Base-by-base conservation (phyloP, 108 stramenopile genomes). In the Pseudonitzschia multistriata region DNA sequence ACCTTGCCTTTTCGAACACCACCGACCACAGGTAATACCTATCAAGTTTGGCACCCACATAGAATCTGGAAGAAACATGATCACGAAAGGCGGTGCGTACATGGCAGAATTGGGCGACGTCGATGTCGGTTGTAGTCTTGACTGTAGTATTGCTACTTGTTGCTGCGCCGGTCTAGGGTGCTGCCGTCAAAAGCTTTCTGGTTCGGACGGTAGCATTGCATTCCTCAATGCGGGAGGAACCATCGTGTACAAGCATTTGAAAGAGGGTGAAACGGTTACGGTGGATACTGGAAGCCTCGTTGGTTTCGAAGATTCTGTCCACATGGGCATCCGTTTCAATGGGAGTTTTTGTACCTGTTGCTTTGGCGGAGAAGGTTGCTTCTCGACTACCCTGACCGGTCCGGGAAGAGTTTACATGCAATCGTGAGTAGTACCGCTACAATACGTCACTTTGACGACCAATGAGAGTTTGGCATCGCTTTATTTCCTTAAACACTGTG, bases 281-380 rank as follows among this genome's bases (percentile, higher is more conserved):
- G 85, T 92, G 2, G 88, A 88, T 29, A 79, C 73, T 17, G 85
- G 81, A 24, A 84, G 80, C 21, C 65, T 94, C 36, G 88, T 94
- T 1, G 87, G 77, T 45, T 86, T 91, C 70, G 79, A 88, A 53
- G 62, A 83, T 0, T 68, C 72, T 24, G 83, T 91, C 33, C 59
- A 67, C 0, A 76, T 89, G 66, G 91, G 88, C 61, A 84, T 91
- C 22, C 65, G 71, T 25, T 84, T 77, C 10, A 70, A 91, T 53
- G 75, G 85, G 13, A 86, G 85, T 14, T 77, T 84, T 36, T 34
- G 54, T 37, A 92, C 89, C 65, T 87, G 90, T 14, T 67, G 87
- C 50, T 90, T 86, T 68, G 91, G 91, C 10, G 91, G 91, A 22
- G 89, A 92, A 68, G 91, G 93, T 36, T 74, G 90, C 56, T 95